Conservation (phyloP, 371 early-diverging fungal genomes). For the Apophysomyces sp. region DNA sequence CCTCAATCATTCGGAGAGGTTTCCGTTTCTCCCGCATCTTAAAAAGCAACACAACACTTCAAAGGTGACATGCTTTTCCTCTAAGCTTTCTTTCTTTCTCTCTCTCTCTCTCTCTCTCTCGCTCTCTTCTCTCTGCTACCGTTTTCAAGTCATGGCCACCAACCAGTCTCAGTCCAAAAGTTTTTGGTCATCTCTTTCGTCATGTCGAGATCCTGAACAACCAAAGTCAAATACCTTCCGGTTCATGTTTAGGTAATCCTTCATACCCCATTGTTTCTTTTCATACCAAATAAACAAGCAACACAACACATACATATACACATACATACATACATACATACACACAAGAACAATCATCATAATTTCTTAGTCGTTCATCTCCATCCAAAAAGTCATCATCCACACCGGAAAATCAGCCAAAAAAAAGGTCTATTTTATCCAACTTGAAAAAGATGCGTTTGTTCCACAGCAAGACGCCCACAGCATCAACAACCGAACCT, state of each 20-base stretch:
- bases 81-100: no score
- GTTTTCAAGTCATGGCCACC: background rate
- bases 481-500: background rate
- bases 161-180: background rate
- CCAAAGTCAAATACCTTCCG: background rate
- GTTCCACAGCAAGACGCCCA: background rate
- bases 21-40: constrained; percentile 1
- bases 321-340: no score
- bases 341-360: no score
- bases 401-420: background rate
- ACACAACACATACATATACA: no score
- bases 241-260: background rate
- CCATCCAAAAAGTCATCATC: background rate
- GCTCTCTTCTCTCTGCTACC: no score
- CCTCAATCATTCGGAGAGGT: background rate
- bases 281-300: background rate
- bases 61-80: background rate
- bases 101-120: no score
- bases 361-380: background rate
- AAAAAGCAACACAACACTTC: background rate
- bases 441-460: background rate
- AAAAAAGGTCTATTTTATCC: background rate
- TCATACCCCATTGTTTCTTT: background rate
- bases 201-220: background rate
- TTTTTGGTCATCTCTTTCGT: background rate